Evolutionary conservation across 768 basidiomycete species (phyloP), one percentile per base, ranked within the genome.

Genomic region (Mycena chlorophos): DNA sequence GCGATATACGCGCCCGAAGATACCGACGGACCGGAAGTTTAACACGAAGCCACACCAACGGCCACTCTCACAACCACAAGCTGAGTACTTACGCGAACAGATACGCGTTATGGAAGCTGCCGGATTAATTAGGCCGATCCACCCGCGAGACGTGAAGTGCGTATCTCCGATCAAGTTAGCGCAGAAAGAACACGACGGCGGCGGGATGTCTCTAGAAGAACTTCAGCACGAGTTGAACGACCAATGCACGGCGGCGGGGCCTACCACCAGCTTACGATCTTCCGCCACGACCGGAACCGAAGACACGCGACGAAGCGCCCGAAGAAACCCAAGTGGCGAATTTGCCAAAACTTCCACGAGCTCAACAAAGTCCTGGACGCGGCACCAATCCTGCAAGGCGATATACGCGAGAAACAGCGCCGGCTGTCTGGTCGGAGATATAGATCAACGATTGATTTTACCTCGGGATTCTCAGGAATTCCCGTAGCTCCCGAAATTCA

Each of bases 381-480:
- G 0, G 61, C 67, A 2, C 63, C 69, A 17, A 60, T 75, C 56
- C 67, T 64, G 1, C 72, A 74, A 29, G 71, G 77, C 0, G 69
- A 79, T 54, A 72, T 80, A 0, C 28, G 60, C 0, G 63, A 64
- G 0, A 79, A 78, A 47, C 75, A 79, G 49, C 67, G 70, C 42
- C 8, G 60, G 0, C 60, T 78, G 0, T 64, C 63, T 5, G 75
- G 76, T 0, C 73, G 78, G 34, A 25, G 67, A 0, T 79, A 68
- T 61, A 34, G 72, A 0, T 63, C 57, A 17, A 56, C 71, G 0
- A 70, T 77, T 25, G 73, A 79, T 58, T 73, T 75, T 43, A 68
- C 72, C 6, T 62, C 65, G 0, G 77, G 75, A 0, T 78, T 75
- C 65, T 70, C 67, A 48, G 66, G 61, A 10, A 51, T 63, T 5